Evolutionary conservation across 495 filamentous ascomycete genomes (phyloP), one percentile per base, ranked within the genome.

Genomic region (Neurospora cerealis): DNA sequence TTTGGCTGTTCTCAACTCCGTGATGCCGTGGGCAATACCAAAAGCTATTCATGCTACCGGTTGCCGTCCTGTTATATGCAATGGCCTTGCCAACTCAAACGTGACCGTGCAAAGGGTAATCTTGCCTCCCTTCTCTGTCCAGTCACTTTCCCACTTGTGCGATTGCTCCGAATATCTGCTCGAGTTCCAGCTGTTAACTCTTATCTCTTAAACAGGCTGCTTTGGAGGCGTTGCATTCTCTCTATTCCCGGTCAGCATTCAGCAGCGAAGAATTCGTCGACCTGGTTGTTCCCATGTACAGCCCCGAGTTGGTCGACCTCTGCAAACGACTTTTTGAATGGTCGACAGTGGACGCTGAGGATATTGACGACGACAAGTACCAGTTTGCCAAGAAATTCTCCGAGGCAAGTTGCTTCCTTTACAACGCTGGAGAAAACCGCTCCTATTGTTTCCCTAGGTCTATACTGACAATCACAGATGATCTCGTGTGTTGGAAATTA

Each of bases 281-380:
- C 34, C 84, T 97, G 17, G 89, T 97, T 39, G 89, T 90, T 71
- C 89, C 93, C 70, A 91, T 97, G 86, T 95, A 93, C 76, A 86
- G 88, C 74, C 80, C 85, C 24, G 88, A 92, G 41, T 90, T 89
- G 73, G 86, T 97, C 44, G 85, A 85, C 36, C 86, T 96, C n/a
- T 88, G 95, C 71, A 87, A 87, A 75, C 88, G 89, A 73, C 86
- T 97, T 36, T 95, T 92, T 78, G 88, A 94, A 76, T 97, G 93
- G 93, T 92, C 93, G 1, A 81, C 89, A 7, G 91, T 95, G 73
- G 91, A 95, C 71, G 86, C 92, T 9, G 85, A 91, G 62, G 90
- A 96, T 77, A 88, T 95, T 38, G 93, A 97, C 78, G 94, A 98
- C 72, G 91, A 93, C 74, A 95, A 93, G 79, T 98, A 99, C 79